Evolutionary conservation across 345 rosid species (phyloP).

Genomic region (Melastoma malabathricum): DNA sequence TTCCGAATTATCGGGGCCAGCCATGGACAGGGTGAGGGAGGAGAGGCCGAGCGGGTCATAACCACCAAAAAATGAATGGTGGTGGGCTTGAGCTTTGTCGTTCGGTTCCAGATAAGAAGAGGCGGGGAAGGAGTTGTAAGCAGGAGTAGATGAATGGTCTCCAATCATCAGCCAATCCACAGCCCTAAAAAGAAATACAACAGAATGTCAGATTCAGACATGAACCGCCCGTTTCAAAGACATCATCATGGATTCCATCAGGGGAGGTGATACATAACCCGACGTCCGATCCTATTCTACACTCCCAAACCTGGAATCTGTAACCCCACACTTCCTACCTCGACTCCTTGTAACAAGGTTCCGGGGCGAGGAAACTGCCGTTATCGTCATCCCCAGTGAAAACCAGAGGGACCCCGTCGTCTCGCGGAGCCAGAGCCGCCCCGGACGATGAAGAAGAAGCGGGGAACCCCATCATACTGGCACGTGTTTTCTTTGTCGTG

Average conservation of each 20-base stretch:
- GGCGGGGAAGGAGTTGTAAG: conserved; percentile 6
- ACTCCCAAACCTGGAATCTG: no score
- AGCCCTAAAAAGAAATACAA: conserved; percentile 9
- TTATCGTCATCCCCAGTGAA: no score
- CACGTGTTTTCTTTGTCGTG: conserved; percentile 19
- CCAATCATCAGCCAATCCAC: conserved; percentile 26
- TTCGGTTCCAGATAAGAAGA: conserved; percentile 27
- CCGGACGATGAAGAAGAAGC: no score
- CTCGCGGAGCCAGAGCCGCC: neutral
- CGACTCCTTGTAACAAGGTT: conserved; percentile 7
- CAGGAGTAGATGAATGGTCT: conserved; percentile 2
- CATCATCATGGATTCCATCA: no score
- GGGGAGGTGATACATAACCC: no score
- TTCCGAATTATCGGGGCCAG: conserved; percentile 17
- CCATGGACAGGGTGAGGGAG: conserved; percentile 41
- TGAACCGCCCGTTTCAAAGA: no score
- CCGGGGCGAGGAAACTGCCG: neutral
- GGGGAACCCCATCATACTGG: no score
- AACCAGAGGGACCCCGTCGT: neutral
- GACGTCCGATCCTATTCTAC: no score
- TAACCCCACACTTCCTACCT: conserved; percentile 5
- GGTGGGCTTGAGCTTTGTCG: neutral
- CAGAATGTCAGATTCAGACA: neutral
- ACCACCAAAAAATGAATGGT: conserved; percentile 6
- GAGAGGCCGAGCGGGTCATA: conserved; percentile 26